Evolutionary conservation across 768 basidiomycete species (phyloP).

Genomic region (Suillus cothurnatus): DNA sequence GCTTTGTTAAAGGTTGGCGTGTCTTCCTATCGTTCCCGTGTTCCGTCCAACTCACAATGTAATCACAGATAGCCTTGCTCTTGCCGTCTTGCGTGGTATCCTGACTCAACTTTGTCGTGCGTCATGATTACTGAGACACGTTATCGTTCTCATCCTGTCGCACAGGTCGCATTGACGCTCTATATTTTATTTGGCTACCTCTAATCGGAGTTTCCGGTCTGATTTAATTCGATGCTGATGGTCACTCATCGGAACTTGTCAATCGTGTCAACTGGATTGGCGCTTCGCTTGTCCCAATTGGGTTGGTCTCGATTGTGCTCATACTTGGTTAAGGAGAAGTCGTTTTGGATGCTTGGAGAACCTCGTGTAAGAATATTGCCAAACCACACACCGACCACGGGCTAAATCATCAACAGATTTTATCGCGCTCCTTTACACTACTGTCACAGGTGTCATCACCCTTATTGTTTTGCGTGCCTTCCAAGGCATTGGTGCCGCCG

Average conservation of each 20-base stretch:
- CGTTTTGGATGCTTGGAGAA: conserved; percentile 62
- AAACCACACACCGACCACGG: conserved; percentile 20
- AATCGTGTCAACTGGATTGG: conserved; percentile 80
- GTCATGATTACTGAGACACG: conserved; percentile 9
- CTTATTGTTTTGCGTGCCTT: too few species aligned
- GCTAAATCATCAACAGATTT: conserved; percentile 51
- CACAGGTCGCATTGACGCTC: conserved; percentile 63
- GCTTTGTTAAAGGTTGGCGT: conserved; percentile 54
- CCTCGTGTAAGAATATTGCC: conserved; percentile 44
- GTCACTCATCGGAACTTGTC: conserved; percentile 38
- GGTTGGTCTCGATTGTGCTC: conserved; percentile 71
- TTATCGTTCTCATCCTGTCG: conserved; percentile 2
- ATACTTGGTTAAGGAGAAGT: conserved; percentile 66
- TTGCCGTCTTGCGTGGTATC: conserved; percentile 77
- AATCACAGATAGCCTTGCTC: conserved; percentile 52
- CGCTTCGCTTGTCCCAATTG: conserved; percentile 61
- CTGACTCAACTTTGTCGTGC: conserved; percentile 56
- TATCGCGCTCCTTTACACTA: conserved; percentile 66
- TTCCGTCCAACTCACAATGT: not conserved
- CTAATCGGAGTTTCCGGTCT: conserved; percentile 56
- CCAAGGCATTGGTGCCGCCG: conserved; percentile 81
- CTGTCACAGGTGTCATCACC: too few species aligned
- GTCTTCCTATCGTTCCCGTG: not conserved
- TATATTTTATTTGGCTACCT: conserved; percentile 57
- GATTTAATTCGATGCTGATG: conserved; percentile 62